These are phyloP conservation scores for Pelargonium myrrhifolium DNA, from an alignment of 441 rosid genomes.

Conservation along the genomic window DNA sequence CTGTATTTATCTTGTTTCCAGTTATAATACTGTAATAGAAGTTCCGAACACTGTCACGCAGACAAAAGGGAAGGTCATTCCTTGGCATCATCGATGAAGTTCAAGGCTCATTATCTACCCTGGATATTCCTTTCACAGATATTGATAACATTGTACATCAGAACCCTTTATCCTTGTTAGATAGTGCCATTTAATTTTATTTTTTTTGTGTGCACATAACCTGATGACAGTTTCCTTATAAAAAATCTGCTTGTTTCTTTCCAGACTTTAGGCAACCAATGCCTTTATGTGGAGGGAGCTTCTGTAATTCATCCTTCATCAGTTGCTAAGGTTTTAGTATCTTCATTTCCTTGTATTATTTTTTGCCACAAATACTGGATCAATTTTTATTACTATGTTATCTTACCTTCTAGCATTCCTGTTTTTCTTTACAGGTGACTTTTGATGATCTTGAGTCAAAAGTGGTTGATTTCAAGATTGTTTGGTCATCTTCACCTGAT, in stretches of 20 bases:
- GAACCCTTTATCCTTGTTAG: conserved; percentile 12
- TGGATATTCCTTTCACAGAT: conserved; percentile 79
- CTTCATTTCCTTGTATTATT: conserved; percentile 1
- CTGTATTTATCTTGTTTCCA: conserved; percentile 4
- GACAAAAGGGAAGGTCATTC: conserved; percentile 81
- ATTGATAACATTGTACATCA: conserved; percentile 56
- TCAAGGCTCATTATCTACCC: conserved; percentile 53
- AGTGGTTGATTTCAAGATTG: conserved; percentile 48
- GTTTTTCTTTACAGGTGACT: conserved; percentile 44
- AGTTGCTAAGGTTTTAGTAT: conserved; percentile 57
- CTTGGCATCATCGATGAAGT: conserved; percentile 64
- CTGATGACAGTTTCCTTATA: conserved; percentile 6
- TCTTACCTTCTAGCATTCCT: neutral
- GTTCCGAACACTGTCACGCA: conserved; percentile 29
- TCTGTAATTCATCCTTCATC: conserved; percentile 74
- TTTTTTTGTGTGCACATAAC: conserved; percentile 18
- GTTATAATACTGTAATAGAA: conserved; percentile 1
- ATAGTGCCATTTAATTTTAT: conserved; percentile 8
- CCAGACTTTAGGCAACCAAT: conserved; percentile 51
- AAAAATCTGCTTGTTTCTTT: conserved; percentile 19
- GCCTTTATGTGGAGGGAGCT: conserved; percentile 75
- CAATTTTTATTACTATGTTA: neutral
- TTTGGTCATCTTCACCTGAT: conserved; percentile 83
- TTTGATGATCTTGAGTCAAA: conserved; percentile 43
- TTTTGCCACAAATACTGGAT: neutral